Base-by-base conservation (phyloP, 257 asterid species). In the Solanum piurae region DNA sequence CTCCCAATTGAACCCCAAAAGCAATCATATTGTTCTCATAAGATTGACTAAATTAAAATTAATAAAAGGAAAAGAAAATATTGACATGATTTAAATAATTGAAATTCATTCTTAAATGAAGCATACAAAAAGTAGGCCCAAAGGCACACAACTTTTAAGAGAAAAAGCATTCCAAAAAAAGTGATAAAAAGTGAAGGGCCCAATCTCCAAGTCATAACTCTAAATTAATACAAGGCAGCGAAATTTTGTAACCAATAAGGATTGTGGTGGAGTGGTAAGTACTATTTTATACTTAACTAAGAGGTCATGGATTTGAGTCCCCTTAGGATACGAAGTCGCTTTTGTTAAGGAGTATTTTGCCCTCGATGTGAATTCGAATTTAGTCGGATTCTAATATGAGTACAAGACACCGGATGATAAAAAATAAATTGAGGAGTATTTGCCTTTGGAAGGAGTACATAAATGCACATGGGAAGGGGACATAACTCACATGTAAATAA, bases 391-490 rank as follows among this genome's bases (percentile, higher is more conserved):
- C 34, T 33, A 33, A 33, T 33, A 33, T 33, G 34, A 3, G 34
- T 33, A 33, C 1, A 33, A 3, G 34, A 33, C 34, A 33, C 1
- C 34, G 34, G 1, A 33, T 33, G 34, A 33, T 5, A 33, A 33
- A 33, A 33, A 33, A 42, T 8, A 55, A 55, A 18, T 18, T 52
- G 62, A 52, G n/a, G 64, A 33, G 33, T 9, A 25, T 13, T 46
- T n/a, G n/a, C n/a, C n/a, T n/a, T n/a, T 44, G 38, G 66, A 27
- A 80, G 40, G 38, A 27, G 68, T 9, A 84, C 46, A 80, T 77
- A 88, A 52, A 69, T 87, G 90, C 90, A 91, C 91, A 84, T 88
- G 93, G 90, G 68, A 88, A 34, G 84, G 90, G 82, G 90, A 88
- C 93, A 88, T 88, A 69, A 40, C 84, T 86, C 88, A 91, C 91